Percentiles rank a stretch among this genome's conserved stretches.
These are phyloP conservation scores for Neurospora sp. DNA, from an alignment of 495 filamentous ascomycete genomes.

Conservation along the genomic window DNA sequence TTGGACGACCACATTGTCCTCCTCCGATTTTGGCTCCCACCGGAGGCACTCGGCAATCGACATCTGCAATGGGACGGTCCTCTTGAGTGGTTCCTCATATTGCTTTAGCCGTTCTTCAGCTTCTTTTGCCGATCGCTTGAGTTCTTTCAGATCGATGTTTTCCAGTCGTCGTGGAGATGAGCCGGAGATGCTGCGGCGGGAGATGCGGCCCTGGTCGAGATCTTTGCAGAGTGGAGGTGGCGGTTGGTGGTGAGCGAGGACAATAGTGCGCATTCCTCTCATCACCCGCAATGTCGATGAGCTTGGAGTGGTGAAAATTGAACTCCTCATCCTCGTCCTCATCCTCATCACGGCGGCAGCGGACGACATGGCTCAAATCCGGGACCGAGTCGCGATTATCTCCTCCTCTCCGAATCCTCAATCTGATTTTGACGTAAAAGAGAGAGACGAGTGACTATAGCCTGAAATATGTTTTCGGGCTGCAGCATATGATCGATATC, in stretches of 20 bases:
- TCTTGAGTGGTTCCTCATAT: not conserved
- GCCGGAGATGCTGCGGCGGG: not conserved
- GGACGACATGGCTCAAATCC: not conserved
- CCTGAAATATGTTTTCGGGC: not conserved
- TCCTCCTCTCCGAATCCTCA: not conserved
- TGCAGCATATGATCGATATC: not conserved
- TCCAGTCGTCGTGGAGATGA: not conserved
- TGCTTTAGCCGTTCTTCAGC: not conserved
- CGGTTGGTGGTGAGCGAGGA: not conserved
- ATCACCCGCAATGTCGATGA: not conserved
- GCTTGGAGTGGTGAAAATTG: not conserved
- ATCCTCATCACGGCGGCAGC: not conserved
- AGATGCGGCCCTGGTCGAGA: not conserved
- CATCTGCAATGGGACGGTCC: not conserved
- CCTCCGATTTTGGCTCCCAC: constrained; percentile 18
- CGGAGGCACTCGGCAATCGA: constrained; percentile 21
- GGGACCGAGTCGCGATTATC: not conserved
- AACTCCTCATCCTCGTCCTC: not conserved
- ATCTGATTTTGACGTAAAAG: not conserved
- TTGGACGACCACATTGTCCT: constrained; percentile 42
- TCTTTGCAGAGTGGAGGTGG: not conserved
- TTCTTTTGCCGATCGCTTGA: not conserved
- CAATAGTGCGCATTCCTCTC: not conserved
- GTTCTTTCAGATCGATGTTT: not conserved
- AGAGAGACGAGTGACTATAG: not conserved